phyloP scores from a whole-genome alignment of 164 flowering plant genomes.

The Magnolia kwangsiensis region DNA sequence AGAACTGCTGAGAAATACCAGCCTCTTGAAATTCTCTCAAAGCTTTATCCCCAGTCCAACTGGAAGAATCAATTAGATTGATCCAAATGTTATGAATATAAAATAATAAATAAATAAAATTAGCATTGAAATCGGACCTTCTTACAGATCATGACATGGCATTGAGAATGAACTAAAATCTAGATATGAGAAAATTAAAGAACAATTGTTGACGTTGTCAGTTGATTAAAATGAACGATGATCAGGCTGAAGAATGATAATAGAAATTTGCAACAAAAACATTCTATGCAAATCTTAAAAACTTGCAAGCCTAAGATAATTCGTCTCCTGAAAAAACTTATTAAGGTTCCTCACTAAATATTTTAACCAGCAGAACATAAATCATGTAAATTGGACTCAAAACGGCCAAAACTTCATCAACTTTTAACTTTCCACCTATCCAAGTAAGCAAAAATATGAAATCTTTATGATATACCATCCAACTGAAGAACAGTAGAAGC shows the following conservation, averaged over 20 bases:
- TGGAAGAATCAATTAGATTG: slow-evolving; percentile 18
- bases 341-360: neutral
- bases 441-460: too few relatives aligned
- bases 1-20: slow-evolving; percentile 59
- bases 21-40: slow-evolving; percentile 75
- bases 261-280: neutral
- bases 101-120: neutral
- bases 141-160: too few relatives aligned
- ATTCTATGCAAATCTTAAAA: neutral
- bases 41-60: slow-evolving; percentile 96
- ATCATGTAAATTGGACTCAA: neutral
- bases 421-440: neutral
- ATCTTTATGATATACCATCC: neutral
- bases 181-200: neutral
- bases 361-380: neutral
- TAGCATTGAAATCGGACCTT: neutral
- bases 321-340: neutral
- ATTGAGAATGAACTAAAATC: neutral
- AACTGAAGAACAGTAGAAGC: neutral
- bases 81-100: neutral
- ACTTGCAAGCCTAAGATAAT: neutral
- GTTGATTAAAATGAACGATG: neutral
- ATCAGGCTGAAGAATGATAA: neutral
- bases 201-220: neutral
- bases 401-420: neutral